phyloP scores from a whole-genome alignment of 2,329 filamentous ascomycete genomes.

The Celoporthe dispersa region DNA sequence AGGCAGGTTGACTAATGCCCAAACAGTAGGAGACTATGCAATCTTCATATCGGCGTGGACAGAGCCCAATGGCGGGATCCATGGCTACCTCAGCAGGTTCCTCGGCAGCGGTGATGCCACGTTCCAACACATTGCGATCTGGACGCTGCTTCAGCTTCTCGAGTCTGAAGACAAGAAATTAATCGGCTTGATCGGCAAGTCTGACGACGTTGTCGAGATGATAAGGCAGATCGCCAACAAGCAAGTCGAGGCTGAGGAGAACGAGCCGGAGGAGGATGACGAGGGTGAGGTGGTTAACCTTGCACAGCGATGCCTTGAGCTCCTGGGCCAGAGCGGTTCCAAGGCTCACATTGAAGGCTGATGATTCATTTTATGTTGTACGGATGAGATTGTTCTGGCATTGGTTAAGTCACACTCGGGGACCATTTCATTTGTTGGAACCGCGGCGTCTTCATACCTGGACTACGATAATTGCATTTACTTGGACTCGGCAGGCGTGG shows the following conservation, averaged over 20 bases:
- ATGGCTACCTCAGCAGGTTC: slow-evolving; percentile 93
- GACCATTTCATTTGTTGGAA: slow-evolving; percentile 22
- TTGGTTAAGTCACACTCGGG: slow-evolving; percentile 17
- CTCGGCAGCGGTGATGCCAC: slow-evolving; percentile 92
- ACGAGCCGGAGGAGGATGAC: slow-evolving; percentile 85
- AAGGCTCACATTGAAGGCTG: slow-evolving; percentile 84
- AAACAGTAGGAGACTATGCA: slow-evolving; percentile 87
- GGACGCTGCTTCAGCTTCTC: slow-evolving; percentile 93
- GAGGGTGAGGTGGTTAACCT: slow-evolving; percentile 92
- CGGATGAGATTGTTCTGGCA: slow-evolving; percentile 23
- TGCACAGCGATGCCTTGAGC: slow-evolving; percentile 86
- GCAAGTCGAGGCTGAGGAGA: slow-evolving; percentile 85
- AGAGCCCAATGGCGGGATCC: slow-evolving; percentile 90
- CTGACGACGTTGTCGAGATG: slow-evolving; percentile 88
- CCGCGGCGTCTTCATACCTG: slow-evolving; percentile 34
- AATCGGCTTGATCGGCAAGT: slow-evolving; percentile 86
- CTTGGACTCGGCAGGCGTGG: slow-evolving; percentile 46
- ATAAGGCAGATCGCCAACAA: slow-evolving; percentile 90
- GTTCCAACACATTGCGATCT: slow-evolving; percentile 99
- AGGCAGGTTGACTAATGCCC: slow-evolving; percentile 27
- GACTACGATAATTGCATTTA: slow-evolving; percentile 40
- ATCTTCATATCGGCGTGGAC: slow-evolving; percentile 96
- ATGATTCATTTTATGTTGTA: slow-evolving; percentile 31
- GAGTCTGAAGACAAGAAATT: slow-evolving; percentile 92
- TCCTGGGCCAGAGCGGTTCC: slow-evolving; percentile 75